Evolutionary conservation across 208 protist genomes (phyloP), one percentile per base, ranked within the genome.

Genomic region (Wallacemonas rigidus): DNA sequence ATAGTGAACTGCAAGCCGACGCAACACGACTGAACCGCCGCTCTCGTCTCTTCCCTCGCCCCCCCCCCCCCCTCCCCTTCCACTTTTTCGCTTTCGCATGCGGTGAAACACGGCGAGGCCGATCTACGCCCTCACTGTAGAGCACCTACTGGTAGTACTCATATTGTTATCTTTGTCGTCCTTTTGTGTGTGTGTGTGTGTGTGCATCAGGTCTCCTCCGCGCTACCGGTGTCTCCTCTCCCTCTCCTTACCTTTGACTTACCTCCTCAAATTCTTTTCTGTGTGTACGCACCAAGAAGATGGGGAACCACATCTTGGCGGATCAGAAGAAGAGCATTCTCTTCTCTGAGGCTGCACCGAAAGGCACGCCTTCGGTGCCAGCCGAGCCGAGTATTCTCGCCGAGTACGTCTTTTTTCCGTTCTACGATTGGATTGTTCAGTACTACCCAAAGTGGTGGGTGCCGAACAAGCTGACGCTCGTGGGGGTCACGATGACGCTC

Each of bases 401-500:
- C 45, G 89, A 95, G 80, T 88, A 94, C 72, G 54, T 95, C 40
- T 75, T 87, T 45, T 89, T 88, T 55, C 92, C 92, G 12, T 83
- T 97, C 48, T 97, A 97, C 69, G 89, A 95, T 72, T 82, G 50
- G n/a, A 35, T 94, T 47, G 80, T 91, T 36, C 69, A 62, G 44
- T 88, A 81, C 43, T 91, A 89, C 67, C 92, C 89, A 0, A 69
- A 53, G 36, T 80, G 73, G 45, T 94, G 87, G 87, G 47, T 70
- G n/a, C 92, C 92, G 43, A 97, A 97, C 81, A 88, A 81, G 62
- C 77, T 97, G 61, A 97, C 92, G 9, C 67, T 95, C 53, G 74
- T 81, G 45, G 92, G 92, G 64, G 87, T 97, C 51, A 67, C 80
- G 69, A 72, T 79, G 69, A 97, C 92, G 12, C 68, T 92, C 43